Conservation (phyloP, 768 basidiomycete species). For the Pholiota molesta region DNA sequence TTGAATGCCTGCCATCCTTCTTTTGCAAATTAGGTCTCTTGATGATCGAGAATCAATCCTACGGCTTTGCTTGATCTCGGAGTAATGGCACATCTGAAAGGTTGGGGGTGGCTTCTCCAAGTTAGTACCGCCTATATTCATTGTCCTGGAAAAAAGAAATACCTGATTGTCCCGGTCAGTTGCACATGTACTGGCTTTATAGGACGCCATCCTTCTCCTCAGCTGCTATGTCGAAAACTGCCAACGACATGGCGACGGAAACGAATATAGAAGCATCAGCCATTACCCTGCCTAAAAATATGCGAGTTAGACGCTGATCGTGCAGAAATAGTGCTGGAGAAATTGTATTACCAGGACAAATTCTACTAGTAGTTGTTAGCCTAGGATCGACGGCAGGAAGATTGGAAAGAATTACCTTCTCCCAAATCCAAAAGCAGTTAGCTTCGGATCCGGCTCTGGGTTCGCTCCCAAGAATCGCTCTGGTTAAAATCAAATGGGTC, state of each 20-base stretch:
- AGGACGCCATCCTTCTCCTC: constrained; percentile 24
- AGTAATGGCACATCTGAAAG: constrained; percentile 42
- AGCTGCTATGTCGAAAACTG: constrained; percentile 42
- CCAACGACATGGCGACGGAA: constrained; percentile 39
- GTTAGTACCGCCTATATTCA: neutral
- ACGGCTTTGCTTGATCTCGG: constrained; percentile 43
- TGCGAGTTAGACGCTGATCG: constrained; percentile 2
- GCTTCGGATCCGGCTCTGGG: constrained; percentile 34
- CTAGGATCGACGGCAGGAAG: too few species aligned
- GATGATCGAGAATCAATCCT: constrained; percentile 31
- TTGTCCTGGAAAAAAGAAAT: neutral
- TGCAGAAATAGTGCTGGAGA: neutral
- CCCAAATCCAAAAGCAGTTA: constrained; percentile 41
- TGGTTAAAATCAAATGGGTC: constrained; percentile 59
- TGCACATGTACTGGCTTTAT: constrained; percentile 41
- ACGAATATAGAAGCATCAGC: constrained; percentile 47
- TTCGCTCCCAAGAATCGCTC: constrained; percentile 52
- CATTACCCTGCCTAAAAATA: constrained; percentile 33
- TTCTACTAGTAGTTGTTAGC: constrained; percentile 14
- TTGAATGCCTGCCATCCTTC: too few species aligned
- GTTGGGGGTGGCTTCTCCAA: constrained; percentile 40
- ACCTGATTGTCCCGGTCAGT: constrained; percentile 51
- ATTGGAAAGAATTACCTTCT: constrained; percentile 17
- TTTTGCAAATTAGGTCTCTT: too few species aligned
- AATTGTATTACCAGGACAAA: constrained; percentile 36